phyloP scores from a whole-genome alignment of 768 basidiomycete genomes.

The Obba rivulosa region DNA sequence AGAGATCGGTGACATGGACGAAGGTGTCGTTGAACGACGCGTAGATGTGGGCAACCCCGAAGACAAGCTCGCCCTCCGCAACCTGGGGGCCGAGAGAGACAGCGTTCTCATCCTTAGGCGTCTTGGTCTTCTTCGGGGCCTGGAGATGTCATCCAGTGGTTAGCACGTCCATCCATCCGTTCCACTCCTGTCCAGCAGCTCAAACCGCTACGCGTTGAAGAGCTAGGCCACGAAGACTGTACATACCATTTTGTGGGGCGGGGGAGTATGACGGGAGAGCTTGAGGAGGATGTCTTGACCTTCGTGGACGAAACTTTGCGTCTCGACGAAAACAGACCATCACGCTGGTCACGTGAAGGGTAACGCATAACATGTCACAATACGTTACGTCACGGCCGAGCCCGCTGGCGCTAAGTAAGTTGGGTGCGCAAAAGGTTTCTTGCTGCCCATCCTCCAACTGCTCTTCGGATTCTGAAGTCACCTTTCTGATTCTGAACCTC shows the following conservation, averaged over 20 bases:
- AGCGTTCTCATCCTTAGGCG: slow-evolving; percentile 71
- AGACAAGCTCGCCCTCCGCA: slow-evolving; percentile 93
- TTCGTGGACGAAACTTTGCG: slow-evolving; percentile 13
- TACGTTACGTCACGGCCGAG: background rate
- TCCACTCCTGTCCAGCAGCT: background rate
- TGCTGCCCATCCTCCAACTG: too few species aligned
- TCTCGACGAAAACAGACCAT: slow-evolving; percentile 5
- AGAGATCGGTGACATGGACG: slow-evolving; percentile 98
- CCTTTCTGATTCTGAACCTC: too few species aligned
- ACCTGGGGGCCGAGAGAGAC: slow-evolving; percentile 95
- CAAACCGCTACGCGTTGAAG: background rate
- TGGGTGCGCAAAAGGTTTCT: too few species aligned
- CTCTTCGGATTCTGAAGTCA: too few species aligned
- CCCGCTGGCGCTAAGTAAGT: too few species aligned
- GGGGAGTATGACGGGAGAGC: slow-evolving; percentile 14
- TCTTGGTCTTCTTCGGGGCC: slow-evolving; percentile 83
- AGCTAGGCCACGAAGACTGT: background rate
- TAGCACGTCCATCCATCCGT: slow-evolving; percentile 48
- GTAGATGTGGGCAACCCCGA: slow-evolving; percentile 98
- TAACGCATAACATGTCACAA: background rate
- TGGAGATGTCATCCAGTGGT: slow-evolving; percentile 47
- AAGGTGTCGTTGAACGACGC: slow-evolving; percentile 99
- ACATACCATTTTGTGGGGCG: slow-evolving; percentile 34
- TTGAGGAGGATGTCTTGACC: slow-evolving; percentile 13
- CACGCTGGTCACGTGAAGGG: background rate